Conservation (phyloP, 306 rosid species). For the Myrica gale region DNA sequence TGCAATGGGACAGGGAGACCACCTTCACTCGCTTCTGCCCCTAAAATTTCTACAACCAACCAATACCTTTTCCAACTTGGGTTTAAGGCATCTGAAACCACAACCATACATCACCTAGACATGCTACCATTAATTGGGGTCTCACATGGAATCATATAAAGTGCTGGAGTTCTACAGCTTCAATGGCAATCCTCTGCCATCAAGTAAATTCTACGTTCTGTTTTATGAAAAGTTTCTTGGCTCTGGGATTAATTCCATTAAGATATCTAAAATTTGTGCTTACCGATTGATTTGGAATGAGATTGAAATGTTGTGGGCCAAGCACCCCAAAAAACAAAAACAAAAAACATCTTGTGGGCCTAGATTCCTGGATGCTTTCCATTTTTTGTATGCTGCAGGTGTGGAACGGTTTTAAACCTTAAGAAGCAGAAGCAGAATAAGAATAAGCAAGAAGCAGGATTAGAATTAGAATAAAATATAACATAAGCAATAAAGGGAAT, state of each 20-base stretch:
- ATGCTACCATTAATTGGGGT: neutral
- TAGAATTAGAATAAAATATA: conserved; percentile 20
- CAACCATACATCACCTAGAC: neutral
- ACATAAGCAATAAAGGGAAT: conserved; percentile 33
- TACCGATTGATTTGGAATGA: conserved; percentile 33
- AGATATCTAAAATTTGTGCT: conserved; percentile 24
- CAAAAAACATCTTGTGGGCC: conserved; percentile 32
- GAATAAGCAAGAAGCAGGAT: neutral
- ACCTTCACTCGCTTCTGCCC: neutral
- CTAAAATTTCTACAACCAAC: neutral
- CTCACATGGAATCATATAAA: neutral
- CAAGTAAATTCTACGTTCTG: neutral
- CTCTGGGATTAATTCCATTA: conserved; percentile 6
- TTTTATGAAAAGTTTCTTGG: neutral
- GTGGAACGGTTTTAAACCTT: conserved; percentile 5
- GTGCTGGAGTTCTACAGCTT: neutral
- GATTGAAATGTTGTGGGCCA: conserved; percentile 37
- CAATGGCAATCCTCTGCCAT: neutral
- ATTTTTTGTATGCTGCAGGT: conserved; percentile 20
- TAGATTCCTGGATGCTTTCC: conserved; percentile 30
- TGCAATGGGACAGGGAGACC: neutral
- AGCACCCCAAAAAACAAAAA: neutral
- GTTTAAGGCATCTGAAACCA: neutral
- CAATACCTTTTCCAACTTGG: neutral
- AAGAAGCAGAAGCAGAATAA: conserved; percentile 20